Base-by-base conservation (phyloP, 139 green algal genomes). In the Ulvella scutata region DNA sequence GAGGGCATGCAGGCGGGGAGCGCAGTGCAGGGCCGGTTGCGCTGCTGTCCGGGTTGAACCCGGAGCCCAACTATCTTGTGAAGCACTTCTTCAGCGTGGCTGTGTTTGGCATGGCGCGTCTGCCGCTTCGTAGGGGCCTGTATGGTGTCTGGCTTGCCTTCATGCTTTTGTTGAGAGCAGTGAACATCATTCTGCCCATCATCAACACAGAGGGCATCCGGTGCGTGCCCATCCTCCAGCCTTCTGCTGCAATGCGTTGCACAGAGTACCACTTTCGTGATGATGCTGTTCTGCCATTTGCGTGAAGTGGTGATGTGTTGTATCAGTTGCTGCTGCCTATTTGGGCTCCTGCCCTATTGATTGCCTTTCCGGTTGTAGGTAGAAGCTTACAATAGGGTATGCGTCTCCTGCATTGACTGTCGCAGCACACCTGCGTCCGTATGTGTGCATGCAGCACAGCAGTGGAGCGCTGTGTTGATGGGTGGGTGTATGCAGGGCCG, bases 31-130 rank as follows among this genome's bases (percentile, higher is more conserved):
- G 51, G 51, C 51, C 51, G 7, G 20, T 67, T 7, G 51, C 51
- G 6, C 20, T 76, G 38, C 72, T 61, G 35, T 72, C 78, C 13
- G 89, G 90, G 7, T 81, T 98, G 6, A 95, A 96, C 79, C 94
- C 94, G 0, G 82, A 61, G 9, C 94, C 94, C 17, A 87, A 84
- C 1, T 79, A 93, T 13, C 88, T 99, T 3, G 92, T 98, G 35
- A 85, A 83, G 79, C 94, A 99, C 85, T 98, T 98, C 82, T 98
- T 98, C 84, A 90, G 89, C 79, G 94, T 96, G 35, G 84, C 82
- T 21, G 20, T 87, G 13, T 86, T 67, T 3, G 76, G 61, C 9
- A 59, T 75, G 43, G n/a, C 13, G 20, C 26, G 62, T 36, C 37
- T 79, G 38, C 26, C 37, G 26, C n/a, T 33, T 10, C 31, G 13